Base-by-base conservation (phyloP, 2,329 filamentous ascomycete species). In the Microsporum canis region DNA sequence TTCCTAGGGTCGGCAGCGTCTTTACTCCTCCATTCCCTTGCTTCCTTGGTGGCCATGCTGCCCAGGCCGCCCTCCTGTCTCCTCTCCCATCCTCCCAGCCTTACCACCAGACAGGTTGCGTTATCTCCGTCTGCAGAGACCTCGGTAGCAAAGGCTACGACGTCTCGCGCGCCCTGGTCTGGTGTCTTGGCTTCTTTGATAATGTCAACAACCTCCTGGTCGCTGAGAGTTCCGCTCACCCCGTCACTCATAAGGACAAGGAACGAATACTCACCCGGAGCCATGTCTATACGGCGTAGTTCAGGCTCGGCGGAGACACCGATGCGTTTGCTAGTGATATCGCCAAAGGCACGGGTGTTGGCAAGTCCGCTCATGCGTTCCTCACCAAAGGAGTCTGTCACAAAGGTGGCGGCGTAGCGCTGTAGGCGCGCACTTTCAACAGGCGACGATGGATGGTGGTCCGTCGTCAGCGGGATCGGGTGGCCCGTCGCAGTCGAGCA, bases 381-480 rank as follows among this genome's bases (percentile, higher is more conserved):
- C 76, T 99, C 94, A 70, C 94, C 94, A 72, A 99, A 99, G 38
- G 89, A 95, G 75, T 99, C 94, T 0, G 92, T 94, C 17, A 96
- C 87, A 71, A 97, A 92, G 2, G 87, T 87, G 34, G 88, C 84
- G 1, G 91, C 88, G 71, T 91, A 97, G 57, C 91, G 86, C 51
- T 91, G 87, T 29, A 99, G 81, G 5, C 94, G 84, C 47, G 84
- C 86, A 7, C 88, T 86, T 77, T 99, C 94, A 60, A 85, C 80
- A 0, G 94, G 94, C 3, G 88, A 84, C n/a, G 86, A 88, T 0
- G 94, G 92, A 71, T 96, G 94, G 74, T 99, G 94, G 72, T 96
- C 90, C 23, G 87, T 89, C 0, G 94, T 97, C 41, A 96, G 73
- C 0, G 92, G 88, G 1, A 88, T 82, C 0, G 91, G 86, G 51